A percentile compares a stretch with the other conserved stretches of the same genome.
These are phyloP conservation scores for Chytriomyces sp. DNA, from an alignment of 192 early-diverging fungal genomes.

Conservation along the genomic window DNA sequence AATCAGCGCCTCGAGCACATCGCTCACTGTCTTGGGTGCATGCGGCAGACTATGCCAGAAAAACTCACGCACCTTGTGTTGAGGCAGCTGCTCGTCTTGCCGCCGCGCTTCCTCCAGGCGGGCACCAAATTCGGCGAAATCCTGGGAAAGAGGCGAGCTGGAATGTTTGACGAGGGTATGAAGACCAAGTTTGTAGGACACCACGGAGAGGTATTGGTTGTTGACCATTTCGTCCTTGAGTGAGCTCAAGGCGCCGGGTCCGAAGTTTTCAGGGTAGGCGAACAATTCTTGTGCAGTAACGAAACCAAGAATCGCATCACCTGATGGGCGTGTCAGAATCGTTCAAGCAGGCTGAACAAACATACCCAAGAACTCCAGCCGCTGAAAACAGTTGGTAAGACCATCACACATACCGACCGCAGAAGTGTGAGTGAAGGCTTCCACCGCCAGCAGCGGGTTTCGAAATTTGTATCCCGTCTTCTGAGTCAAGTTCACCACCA, in stretches of 20 bases:
- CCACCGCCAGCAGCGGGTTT: slow-evolving; percentile 63
- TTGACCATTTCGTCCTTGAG: slow-evolving; percentile 63
- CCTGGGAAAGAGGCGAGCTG: slow-evolving; percentile 54
- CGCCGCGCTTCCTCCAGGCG: slow-evolving; percentile 9
- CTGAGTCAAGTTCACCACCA: slow-evolving; percentile 17
- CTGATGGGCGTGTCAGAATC: slow-evolving; percentile 23
- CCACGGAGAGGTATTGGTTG: slow-evolving; percentile 79
- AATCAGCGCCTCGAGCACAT: slow-evolving; percentile 84
- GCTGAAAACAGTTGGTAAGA: slow-evolving; percentile 72
- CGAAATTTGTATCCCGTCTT: slow-evolving; percentile 71
- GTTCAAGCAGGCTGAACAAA: slow-evolving; percentile 51
- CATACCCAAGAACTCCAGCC: slow-evolving; percentile 89
- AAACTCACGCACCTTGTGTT: slow-evolving; percentile 36
- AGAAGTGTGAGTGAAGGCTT: slow-evolving; percentile 89
- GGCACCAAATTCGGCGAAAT: slow-evolving; percentile 50
- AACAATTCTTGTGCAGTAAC: slow-evolving; percentile 64
- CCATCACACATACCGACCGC: slow-evolving; percentile 33
- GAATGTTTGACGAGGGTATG: slow-evolving; percentile 69
- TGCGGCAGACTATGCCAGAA: slow-evolving; percentile 72
- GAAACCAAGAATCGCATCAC: slow-evolving; percentile 54
- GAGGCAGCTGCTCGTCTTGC: not conserved
- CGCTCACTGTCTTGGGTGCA: slow-evolving; percentile 87
- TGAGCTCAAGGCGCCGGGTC: slow-evolving; percentile 75
- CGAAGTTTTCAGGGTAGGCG: slow-evolving; percentile 62
- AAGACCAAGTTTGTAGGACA: slow-evolving; percentile 66